Evolutionary conservation across 441 rosid genomes (phyloP).

Genomic region (Croton laevigatus): DNA sequence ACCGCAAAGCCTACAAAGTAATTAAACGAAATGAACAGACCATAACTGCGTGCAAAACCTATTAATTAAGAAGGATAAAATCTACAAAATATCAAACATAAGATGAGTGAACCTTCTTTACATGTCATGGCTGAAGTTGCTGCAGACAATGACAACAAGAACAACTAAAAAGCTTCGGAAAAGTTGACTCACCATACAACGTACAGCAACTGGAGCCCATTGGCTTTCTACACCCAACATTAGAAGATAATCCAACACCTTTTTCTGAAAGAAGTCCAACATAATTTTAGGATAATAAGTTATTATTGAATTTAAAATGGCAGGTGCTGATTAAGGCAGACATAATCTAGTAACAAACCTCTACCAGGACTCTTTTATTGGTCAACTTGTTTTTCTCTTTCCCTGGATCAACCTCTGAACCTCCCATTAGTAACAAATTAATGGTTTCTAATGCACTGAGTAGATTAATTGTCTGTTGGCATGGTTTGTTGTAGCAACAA

Average conservation of each 20-base stretch:
- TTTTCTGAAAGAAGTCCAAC: conserved; percentile 52
- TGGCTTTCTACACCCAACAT: conserved; percentile 93
- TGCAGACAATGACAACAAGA: conserved; percentile 1
- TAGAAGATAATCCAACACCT: conserved; percentile 73
- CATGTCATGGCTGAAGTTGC: conserved; percentile 3
- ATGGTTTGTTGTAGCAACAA: conserved; percentile 45
- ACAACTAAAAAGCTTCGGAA: conserved; percentile 2
- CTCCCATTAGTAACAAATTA: conserved; percentile 73
- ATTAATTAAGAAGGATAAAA: neutral
- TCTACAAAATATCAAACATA: neutral
- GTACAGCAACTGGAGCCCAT: conserved; percentile 92
- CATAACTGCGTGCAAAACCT: neutral
- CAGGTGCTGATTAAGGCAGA: conserved; percentile 8
- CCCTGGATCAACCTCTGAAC: conserved; percentile 60
- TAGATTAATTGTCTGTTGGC: conserved; percentile 95
- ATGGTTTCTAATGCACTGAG: conserved; percentile 85
- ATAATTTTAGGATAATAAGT: conserved; percentile 23
- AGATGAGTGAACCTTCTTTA: conserved; percentile 1
- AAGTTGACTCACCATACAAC: conserved; percentile 64
- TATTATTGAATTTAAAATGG: neutral
- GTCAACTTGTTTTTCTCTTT: conserved; percentile 73
- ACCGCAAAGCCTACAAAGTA: conserved; percentile 65
- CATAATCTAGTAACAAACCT: conserved; percentile 46
- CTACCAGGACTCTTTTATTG: conserved; percentile 80
- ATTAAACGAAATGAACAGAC: conserved; percentile 22